Conservation (phyloP, 148 eudicot genomes). For the Persicaria tinctoria region DNA sequence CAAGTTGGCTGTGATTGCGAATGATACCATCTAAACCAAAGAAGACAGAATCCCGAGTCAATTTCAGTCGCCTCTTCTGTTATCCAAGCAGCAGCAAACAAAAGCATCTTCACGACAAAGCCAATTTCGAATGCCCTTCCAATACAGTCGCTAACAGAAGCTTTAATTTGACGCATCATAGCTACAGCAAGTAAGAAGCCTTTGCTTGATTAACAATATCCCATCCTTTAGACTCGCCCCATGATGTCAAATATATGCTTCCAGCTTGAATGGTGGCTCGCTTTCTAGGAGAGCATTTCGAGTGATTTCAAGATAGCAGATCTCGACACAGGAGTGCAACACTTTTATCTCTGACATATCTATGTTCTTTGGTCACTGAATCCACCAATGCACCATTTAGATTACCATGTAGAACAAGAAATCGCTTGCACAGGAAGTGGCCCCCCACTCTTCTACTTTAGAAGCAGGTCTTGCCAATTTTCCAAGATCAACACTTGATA, state of each 20-base stretch:
- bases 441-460: no score
- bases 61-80: constrained; percentile 66
- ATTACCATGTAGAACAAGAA: constrained; percentile 60
- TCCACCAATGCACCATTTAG: constrained; percentile 45
- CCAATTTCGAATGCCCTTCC: constrained; percentile 24
- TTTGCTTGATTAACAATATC: constrained; percentile 42
- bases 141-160: constrained; percentile 14
- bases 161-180: constrained; percentile 37
- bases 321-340: constrained; percentile 32
- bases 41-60: constrained; percentile 50
- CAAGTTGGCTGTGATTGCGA: constrained; percentile 42
- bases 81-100: constrained; percentile 79
- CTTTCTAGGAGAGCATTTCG: constrained; percentile 68
- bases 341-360: constrained; percentile 57
- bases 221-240: constrained; percentile 65
- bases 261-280: constrained; percentile 84
- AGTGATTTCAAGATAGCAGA: constrained; percentile 65
- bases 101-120: constrained; percentile 33
- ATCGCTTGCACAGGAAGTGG: constrained; percentile 44
- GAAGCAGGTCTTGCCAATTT: no score
- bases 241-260: constrained; percentile 84
- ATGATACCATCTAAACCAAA: constrained; percentile 72
- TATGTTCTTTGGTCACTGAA: constrained; percentile 81
- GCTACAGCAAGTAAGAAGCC: constrained; percentile 29
- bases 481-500: no score